Evolutionary conservation across 1,284 basidiomycete genomes (phyloP), one percentile per base, ranked within the genome.

Genomic region (Puccinia horiana): DNA sequence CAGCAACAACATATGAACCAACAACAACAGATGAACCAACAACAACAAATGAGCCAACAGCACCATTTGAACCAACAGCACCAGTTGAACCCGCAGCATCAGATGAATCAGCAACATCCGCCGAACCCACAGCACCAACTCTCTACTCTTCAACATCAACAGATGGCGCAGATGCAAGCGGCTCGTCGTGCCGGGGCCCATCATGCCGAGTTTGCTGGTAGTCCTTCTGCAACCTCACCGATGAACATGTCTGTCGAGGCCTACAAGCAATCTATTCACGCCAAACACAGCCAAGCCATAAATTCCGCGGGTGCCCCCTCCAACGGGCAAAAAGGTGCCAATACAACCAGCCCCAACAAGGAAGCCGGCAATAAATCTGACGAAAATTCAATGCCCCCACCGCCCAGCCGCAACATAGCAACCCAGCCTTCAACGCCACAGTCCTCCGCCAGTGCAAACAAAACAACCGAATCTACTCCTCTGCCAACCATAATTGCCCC

Each of bases 201-300:
- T 2, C 63, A 67, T 44, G 32, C 52, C 29, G 77, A 54, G n/a
- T 72, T 69, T 18, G 52, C 65, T 40, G 63, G 63, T 26, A 44
- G 63, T 58, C 61, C 65, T 16, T 47, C 47, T 26, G 63, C 49
- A 42, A 32, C 16, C 20, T 54, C 78, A 63, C 44, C 69, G 35
- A 49, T 69, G 37, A 70, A 70, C 32, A 72, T 73, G 67, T 73
- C 29, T 52, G 44, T 73, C 26, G 78, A 81, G 44, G 67, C 78
- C 49, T 81, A 81, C 35, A 81, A 81, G 26, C 78, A 81, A 61
- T 73, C 78, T 16, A 61, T 81, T 18, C 78, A 81, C 32, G 67
- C 69, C 23, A 76, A 76, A 26, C 78, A 81, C 44, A 70, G 40
- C 37, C 78, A 81, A 81, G 67, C 42, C 37, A 81, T 81, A 29